Percentiles rank a stretch among this genome's conserved stretches.
These are phyloP conservation scores for Parietichytrium sp. DNA, from an alignment of 108 stramenopile genomes.

Conservation along the genomic window DNA sequence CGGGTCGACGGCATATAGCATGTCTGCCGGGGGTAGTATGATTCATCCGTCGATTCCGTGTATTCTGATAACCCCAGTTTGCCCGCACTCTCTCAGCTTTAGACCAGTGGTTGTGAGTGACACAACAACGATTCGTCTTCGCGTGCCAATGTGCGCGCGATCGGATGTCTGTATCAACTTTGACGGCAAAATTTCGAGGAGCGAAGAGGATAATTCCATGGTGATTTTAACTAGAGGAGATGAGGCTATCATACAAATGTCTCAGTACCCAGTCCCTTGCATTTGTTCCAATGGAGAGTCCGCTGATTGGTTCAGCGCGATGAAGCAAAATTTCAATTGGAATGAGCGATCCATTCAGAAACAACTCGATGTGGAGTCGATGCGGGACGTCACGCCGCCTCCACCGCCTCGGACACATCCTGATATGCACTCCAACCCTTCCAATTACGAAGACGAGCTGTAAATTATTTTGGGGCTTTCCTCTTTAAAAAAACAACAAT, in stretches of 20 bases:
- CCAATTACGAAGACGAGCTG: too few relatives aligned
- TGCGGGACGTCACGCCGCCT: too few relatives aligned
- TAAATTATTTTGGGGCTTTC: too few relatives aligned
- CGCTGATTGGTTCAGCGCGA: constrained; percentile 58
- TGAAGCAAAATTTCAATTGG: constrained; percentile 39
- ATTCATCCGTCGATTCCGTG: constrained; percentile 91
- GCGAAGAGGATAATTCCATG: too few relatives aligned
- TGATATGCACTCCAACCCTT: too few relatives aligned
- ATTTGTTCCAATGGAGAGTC: constrained; percentile 44
- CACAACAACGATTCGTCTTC: constrained; percentile 75
- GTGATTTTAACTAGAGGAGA: constrained; percentile 86
- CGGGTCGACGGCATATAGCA: constrained; percentile 89
- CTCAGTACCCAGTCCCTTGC: constrained; percentile 77
- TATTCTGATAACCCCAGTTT: constrained; percentile 90
- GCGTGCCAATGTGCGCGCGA: constrained; percentile 80
- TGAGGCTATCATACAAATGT: constrained; percentile 79
- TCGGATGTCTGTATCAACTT: constrained; percentile 82
- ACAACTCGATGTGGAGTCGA: too few relatives aligned
- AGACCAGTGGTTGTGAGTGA: constrained; percentile 92
- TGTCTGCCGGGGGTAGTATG: constrained; percentile 94
- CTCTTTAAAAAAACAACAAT: too few relatives aligned
- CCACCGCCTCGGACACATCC: too few relatives aligned
- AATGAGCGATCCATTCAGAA: constrained; percentile 8
- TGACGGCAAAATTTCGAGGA: constrained; percentile 85
- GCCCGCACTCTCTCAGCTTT: constrained; percentile 89